These are phyloP conservation scores for Calonectria hawksworthii DNA, from an alignment of 2,329 filamentous ascomycete genomes.

Conservation along the genomic window DNA sequence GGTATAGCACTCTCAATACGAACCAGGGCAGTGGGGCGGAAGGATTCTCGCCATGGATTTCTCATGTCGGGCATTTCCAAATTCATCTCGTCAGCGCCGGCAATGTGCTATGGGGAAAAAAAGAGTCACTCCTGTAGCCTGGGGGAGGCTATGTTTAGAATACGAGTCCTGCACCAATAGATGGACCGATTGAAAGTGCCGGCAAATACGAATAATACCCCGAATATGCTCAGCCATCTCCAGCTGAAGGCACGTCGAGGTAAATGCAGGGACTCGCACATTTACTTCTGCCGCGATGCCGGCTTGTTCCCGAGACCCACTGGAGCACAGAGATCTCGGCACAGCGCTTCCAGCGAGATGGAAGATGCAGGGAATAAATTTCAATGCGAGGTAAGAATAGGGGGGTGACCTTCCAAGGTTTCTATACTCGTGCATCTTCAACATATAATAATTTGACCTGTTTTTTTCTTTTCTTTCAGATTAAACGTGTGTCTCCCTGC, in stretches of 20 bases:
- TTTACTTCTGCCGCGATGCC: background rate
- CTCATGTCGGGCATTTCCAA: constrained; percentile 3
- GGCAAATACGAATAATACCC: background rate
- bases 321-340: background rate
- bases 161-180: background rate
- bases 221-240: background rate
- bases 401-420: background rate
- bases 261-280: background rate
- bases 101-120: background rate
- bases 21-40: background rate
- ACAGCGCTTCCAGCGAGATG: background rate
- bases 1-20: background rate
- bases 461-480: too few species aligned
- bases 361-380: background rate
- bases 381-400: background rate
- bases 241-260: background rate
- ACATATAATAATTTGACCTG: background rate
- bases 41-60: background rate
- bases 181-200: background rate
- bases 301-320: background rate
- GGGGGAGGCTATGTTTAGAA: constrained; percentile 6
- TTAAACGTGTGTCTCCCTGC: too few species aligned
- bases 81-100: background rate
- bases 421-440: rapidly evolving
- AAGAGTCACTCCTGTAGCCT: background rate